A percentile compares a stretch with the other conserved stretches of the same genome.
Conservation (phyloP, 2,329 filamentous ascomycete species). For the Amauroascus verrucosus region DNA sequence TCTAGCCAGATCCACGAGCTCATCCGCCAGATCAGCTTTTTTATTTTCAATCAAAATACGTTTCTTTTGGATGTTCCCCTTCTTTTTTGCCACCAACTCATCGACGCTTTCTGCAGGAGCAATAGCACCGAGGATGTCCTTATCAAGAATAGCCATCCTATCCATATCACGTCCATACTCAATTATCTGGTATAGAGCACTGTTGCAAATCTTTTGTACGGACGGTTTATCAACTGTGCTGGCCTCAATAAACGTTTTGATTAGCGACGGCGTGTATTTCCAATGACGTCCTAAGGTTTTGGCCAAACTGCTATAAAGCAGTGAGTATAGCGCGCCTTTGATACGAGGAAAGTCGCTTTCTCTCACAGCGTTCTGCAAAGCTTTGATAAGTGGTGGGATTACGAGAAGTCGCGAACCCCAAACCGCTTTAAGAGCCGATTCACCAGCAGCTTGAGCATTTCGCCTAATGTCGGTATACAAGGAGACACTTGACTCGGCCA, state of each 20-base stretch:
- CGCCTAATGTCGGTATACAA: constrained; percentile 92
- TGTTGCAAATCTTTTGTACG: constrained; percentile 77
- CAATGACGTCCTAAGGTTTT: constrained; percentile 86
- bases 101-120: constrained; percentile 57
- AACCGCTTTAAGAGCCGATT: constrained; percentile 84
- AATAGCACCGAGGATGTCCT: constrained; percentile 59
- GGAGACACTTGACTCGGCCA: constrained; percentile 82
- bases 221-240: constrained; percentile 87
- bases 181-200: constrained; percentile 72
- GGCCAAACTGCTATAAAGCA: constrained; percentile 77
- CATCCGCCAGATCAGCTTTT: constrained; percentile 69
- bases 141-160: constrained; percentile 71
- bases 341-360: constrained; percentile 79
- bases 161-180: constrained; percentile 88
- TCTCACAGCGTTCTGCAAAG: constrained; percentile 67
- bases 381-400: constrained; percentile 73
- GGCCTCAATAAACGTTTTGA: constrained; percentile 81
- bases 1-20: constrained; percentile 66
- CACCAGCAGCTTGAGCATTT: constrained; percentile 81
- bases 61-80: constrained; percentile 63
- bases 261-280: constrained; percentile 84
- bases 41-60: constrained; percentile 68
- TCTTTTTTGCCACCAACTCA: constrained; percentile 52
- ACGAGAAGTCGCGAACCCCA: constrained; percentile 80
- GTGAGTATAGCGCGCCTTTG: constrained; percentile 85